Percentiles rank a stretch among this genome's conserved stretches.
phyloP scores from a whole-genome alignment of 768 basidiomycete genomes.

The Rhodocollybia butyracea region DNA sequence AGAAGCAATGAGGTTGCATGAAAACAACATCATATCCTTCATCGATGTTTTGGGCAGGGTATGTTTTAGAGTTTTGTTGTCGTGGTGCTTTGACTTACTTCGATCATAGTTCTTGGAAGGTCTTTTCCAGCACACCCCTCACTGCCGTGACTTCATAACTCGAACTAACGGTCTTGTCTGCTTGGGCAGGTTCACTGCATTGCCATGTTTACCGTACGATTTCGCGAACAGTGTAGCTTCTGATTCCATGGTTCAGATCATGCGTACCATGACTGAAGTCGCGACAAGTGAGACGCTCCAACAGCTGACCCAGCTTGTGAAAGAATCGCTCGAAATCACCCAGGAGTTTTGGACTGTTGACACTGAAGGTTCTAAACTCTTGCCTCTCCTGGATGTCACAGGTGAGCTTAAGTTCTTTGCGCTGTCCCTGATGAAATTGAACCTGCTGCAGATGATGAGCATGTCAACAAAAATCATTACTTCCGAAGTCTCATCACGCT shows the following conservation, averaged over 20 bases:
- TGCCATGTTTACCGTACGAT: slow-evolving; percentile 88
- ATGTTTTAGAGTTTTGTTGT: slow-evolving; percentile 21
- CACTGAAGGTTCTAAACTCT: slow-evolving; percentile 55
- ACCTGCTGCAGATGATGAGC: slow-evolving; percentile 37
- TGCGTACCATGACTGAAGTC: slow-evolving; percentile 86
- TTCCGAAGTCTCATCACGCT: slow-evolving; percentile 76
- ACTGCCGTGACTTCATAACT: slow-evolving; percentile 87
- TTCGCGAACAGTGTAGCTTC: slow-evolving; percentile 83
- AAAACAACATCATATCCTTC: slow-evolving; percentile 73
- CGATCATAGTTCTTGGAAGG: slow-evolving; percentile 83
- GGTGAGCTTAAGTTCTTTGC: slow-evolving; percentile 27
- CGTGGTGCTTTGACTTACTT: neutral
- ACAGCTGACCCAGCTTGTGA: slow-evolving; percentile 68
- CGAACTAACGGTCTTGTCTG: slow-evolving; percentile 68
- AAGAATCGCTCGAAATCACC: slow-evolving; percentile 66
- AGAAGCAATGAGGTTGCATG: slow-evolving; percentile 54
- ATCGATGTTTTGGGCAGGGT: slow-evolving; percentile 80
- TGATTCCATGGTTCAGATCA: slow-evolving; percentile 83
- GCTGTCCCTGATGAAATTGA: slow-evolving; percentile 5
- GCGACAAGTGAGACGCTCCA: slow-evolving; percentile 73
- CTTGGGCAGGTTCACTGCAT: slow-evolving; percentile 72
- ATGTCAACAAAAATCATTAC: slow-evolving; percentile 48
- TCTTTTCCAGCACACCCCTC: slow-evolving; percentile 86
- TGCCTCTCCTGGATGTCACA: slow-evolving; percentile 57
- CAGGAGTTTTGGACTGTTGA: slow-evolving; percentile 64